Percentiles rank a stretch among this genome's conserved stretches.
These are phyloP conservation scores for Chrysanthemum lavandulifolium DNA, from an alignment of 129 eudicot species.

Conservation along the genomic window DNA sequence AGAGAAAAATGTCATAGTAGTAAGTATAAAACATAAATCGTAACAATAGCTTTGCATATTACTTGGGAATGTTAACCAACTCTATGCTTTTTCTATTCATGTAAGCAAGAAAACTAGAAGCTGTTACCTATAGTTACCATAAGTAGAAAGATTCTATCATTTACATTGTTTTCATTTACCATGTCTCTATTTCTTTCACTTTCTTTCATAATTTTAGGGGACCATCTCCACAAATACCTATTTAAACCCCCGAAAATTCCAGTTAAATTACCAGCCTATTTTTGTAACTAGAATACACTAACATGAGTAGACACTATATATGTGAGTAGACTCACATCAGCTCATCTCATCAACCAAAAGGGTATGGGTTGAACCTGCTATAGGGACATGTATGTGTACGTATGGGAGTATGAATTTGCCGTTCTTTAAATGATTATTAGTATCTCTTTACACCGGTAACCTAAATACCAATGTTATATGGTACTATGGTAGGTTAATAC, in stretches of 20 bases:
- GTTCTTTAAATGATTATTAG: too few species aligned
- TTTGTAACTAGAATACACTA: not conserved
- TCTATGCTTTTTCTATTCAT: not conserved
- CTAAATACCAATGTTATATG: too few species aligned
- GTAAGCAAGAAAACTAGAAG: not conserved
- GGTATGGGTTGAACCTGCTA: too few species aligned
- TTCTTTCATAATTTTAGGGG: not conserved
- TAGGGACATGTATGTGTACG: too few species aligned
- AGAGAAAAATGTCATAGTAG: not conserved
- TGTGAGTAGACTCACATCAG: too few species aligned
- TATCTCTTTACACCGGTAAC: too few species aligned
- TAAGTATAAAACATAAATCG: not conserved
- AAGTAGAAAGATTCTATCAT: not conserved
- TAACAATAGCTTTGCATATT: constrained; percentile 13
- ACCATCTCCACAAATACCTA: not conserved
- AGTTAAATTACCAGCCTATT: not conserved
- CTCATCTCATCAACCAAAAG: too few species aligned
- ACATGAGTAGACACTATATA: not conserved
- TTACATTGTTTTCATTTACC: not conserved
- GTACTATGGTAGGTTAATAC: too few species aligned
- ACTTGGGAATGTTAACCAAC: not conserved
- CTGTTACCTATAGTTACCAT: too few species aligned
- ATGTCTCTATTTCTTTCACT: not conserved
- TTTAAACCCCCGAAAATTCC: too few species aligned
- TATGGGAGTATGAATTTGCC: too few species aligned